Evolutionary conservation across 208 protist genomes (phyloP).

Genomic region (Trypanosoma platydactyli): DNA sequence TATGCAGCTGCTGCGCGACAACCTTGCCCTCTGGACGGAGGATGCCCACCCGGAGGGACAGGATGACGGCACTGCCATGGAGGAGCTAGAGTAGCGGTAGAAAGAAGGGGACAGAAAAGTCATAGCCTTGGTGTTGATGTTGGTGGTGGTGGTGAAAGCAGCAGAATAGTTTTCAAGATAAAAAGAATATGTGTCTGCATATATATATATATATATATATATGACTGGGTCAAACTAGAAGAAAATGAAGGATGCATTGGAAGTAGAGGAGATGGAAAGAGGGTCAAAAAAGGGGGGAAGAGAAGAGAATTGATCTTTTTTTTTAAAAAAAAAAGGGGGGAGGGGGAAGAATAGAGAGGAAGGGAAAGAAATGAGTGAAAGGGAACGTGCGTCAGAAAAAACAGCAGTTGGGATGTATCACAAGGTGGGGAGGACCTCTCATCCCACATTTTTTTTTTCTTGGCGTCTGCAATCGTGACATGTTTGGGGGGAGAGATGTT

Average conservation of each 20-base stretch:
- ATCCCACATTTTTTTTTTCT: no score
- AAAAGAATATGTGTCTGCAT: background rate
- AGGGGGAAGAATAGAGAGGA: background rate
- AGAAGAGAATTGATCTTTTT: conserved; percentile 7
- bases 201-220: background rate
- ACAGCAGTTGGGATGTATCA: background rate
- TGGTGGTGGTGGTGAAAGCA: conserved; percentile 6
- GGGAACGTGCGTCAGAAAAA: background rate
- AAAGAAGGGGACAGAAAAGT: conserved; percentile 4
- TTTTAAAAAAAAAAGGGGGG: conserved; percentile 12
- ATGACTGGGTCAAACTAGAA: background rate
- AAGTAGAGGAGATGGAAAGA: conserved; percentile 17
- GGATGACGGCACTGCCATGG: conserved; percentile 85
- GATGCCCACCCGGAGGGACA: conserved; percentile 79
- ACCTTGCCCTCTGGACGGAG: conserved; percentile 98
- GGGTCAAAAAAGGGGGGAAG: conserved; percentile 10
- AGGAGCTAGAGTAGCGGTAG: conserved; percentile 80
- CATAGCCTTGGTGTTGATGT: background rate
- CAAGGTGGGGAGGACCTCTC: no score
- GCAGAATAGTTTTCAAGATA: conserved; percentile 5
- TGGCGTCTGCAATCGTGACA: background rate
- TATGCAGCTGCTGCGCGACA: conserved; percentile 99
- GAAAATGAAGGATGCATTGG: conserved; percentile 9
- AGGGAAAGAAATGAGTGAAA: conserved; percentile 11
- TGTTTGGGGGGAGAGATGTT: background rate